Evolutionary conservation across 2,329 filamentous ascomycete species (phyloP), one percentile per base, ranked within the genome.

Genomic region (Sporothrix euskadiensis): DNA sequence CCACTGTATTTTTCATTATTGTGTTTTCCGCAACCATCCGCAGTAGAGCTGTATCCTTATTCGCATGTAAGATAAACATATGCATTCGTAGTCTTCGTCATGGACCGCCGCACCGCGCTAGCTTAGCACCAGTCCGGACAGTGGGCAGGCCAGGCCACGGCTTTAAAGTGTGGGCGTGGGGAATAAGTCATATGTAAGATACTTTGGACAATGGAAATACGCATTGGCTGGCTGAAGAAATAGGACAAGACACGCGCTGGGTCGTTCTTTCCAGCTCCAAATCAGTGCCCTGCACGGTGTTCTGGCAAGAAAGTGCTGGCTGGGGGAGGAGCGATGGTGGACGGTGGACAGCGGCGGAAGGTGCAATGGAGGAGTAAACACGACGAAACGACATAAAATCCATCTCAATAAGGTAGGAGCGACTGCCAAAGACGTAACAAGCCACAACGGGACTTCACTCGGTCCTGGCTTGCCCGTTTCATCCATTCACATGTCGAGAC

Each of bases 271-370:
- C 39, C 63, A n/a, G 41, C 41, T 14, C 41, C 22, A 12, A 66
- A 32, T 30, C 30, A 49, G 39, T 49, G 63, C 16, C 41, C 41
- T n/a, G 22, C 26, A 66, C 12, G 35, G 35, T 12, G 32, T 41
- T n/a, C 59, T 63, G 39, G 32, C 59, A 35, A 63, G 32, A 63
- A 9, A 22, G 35, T 35, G 35, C 59, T n/a, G 26, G 14, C 63
- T 66, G 44, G 63, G 35, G 63, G 49, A 66, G 63, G 63, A 19
- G 26, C 63, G 26, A 66, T 66, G 63, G 61, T 14, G 16, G 30
- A 19, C 6, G 57, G 6, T 44, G 32, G 35, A 26, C 9, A 3
- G 10, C 10, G n/a, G n/a, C 16, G 30, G 57, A 63, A 63, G 19
- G 35, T 3, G 30, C 56, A 30, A 59, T 56, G 52, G 22, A 59